These are phyloP conservation scores for Pueraria montana DNA, from an alignment of 306 rosid genomes.

Conservation along the genomic window DNA sequence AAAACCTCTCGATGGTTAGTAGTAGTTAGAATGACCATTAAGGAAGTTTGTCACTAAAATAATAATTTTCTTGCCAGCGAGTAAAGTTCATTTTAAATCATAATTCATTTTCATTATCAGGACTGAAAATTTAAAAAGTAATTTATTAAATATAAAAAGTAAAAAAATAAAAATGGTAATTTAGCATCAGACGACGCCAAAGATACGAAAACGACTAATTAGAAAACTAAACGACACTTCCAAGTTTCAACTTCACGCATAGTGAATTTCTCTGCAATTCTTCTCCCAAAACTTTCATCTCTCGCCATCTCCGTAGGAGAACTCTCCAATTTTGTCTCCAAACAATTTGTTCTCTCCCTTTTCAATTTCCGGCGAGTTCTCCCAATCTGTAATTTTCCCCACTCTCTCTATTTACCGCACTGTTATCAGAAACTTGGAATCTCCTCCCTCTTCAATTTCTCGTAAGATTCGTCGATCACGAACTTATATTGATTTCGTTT, in stretches of 20 bases:
- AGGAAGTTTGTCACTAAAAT: too few species aligned
- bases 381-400: background rate
- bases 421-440: conserved; percentile 26
- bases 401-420: background rate
- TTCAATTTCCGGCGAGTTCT: conserved; percentile 23
- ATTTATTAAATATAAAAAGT: background rate
- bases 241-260: conserved; percentile 13
- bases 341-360: background rate
- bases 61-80: too few species aligned
- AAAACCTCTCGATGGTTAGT: too few species aligned
- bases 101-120: too few species aligned
- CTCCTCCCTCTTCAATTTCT: conserved; percentile 29
- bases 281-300: conserved; percentile 15
- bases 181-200: too few species aligned
- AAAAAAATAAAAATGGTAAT: too few species aligned
- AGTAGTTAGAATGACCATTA: too few species aligned
- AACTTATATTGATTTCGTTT: conserved; percentile 13
- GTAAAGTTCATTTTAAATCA: too few species aligned
- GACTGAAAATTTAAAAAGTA: background rate
- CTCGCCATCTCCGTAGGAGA: conserved; percentile 25
- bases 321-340: conserved; percentile 35
- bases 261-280: conserved; percentile 23
- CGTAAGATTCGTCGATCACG: conserved; percentile 27
- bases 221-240: background rate
- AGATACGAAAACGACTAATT: background rate